Evolutionary conservation across 352 stramenopile species (phyloP), one percentile per base, ranked within the genome.

Genomic region (Peronospora farinosa): DNA sequence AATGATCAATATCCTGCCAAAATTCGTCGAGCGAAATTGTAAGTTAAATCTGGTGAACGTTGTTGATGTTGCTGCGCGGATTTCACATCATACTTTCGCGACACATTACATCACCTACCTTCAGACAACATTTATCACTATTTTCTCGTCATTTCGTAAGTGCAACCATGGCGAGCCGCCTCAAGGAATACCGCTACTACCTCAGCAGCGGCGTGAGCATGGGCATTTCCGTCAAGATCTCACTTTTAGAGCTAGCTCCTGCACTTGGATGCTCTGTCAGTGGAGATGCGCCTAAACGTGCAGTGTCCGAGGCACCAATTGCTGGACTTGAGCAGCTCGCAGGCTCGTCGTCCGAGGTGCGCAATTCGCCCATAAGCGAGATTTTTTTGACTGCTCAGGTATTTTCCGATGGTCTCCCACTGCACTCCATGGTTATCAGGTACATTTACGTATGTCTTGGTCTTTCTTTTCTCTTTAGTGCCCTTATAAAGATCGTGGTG

Each of bases 161-260:
- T 35, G 25, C 32, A 25, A 48, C 47, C 40, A 89, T 89, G 72
- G 38, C 63, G 57, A 74, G 58, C 54, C 77, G 78, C 49, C 84
- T 90, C 51, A 88, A 88, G 69, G 83, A 94, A 69, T 92, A 94
- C 54, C 79, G 79, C 47, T 94, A 94, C 65, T 94, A 92, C 63
- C 59, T 94, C 30, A 94, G 83, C 65, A 92, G 80, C 53, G 77
- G 80, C 57, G 78, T 92, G 51, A 84, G 82, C 63, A 80, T 71
- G 40, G 69, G 64, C 55, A 87, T 94, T 57, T 79, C 72, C 40
- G 64, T 94, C 64, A 89, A 89, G 51, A 69, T 94, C 53, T 89
- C 80, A 43, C 51, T 76, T 7, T 49, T 94, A 32, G 83, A 94
- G 47, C 63, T 94, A 17, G 69, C 78, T 13, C 78, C 81, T 5